Conservation (phyloP, 2,329 filamentous ascomycete species). For the Aureobasidium lini region DNA sequence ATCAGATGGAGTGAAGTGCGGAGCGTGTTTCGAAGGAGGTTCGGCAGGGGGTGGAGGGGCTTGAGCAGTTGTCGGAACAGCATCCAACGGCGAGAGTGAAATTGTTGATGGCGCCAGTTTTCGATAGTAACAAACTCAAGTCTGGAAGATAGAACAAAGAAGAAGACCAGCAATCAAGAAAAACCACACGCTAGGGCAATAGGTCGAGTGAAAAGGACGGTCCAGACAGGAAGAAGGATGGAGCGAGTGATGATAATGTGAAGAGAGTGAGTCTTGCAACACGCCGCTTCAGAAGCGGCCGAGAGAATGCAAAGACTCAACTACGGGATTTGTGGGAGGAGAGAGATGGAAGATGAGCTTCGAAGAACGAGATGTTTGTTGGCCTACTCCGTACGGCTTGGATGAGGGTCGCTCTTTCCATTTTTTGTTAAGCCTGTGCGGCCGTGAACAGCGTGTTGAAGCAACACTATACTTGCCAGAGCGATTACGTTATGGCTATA, state of each 20-base stretch:
- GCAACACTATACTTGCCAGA: not conserved
- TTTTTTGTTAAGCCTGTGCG: not conserved
- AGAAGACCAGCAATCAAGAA: not conserved
- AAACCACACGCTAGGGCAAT: not conserved
- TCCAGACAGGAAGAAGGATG: not conserved
- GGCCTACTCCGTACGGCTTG: not conserved
- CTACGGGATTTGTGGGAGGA: not conserved
- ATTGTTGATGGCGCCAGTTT: not conserved
- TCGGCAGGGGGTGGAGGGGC: not conserved
- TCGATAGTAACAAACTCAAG: not conserved
- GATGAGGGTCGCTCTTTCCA: slow-evolving; percentile 6
- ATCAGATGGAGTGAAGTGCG: not conserved
- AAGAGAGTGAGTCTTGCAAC: not conserved
- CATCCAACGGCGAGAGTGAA: not conserved
- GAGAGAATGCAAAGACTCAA: not conserved
- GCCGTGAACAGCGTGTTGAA: not conserved
- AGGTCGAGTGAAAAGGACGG: not conserved
- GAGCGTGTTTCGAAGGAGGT: too few relatives aligned
- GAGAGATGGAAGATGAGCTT: not conserved
- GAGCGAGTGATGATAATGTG: slow-evolving; percentile 7
- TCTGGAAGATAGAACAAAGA: not conserved
- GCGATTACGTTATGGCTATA: not conserved
- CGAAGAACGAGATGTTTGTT: slow-evolving; percentile 2
- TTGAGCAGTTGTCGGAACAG: not conserved
- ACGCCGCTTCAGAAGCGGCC: not conserved